Evolutionary conservation across 805 yeast genomes (phyloP), one percentile per base, ranked within the genome.

Genomic region (Pichia membranifaciens): DNA sequence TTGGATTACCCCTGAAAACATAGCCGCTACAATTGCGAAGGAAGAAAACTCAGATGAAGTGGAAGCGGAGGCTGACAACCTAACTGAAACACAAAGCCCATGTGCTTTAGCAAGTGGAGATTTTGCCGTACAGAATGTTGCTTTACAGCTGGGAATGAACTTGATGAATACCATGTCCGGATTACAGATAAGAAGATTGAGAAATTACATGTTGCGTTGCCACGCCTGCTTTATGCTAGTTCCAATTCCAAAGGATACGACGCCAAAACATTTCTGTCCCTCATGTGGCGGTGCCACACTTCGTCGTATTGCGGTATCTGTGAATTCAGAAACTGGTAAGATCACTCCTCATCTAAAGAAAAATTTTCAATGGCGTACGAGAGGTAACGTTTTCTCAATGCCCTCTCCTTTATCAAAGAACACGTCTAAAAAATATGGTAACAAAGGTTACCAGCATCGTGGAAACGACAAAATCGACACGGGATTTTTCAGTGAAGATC

Each of bases 101-200:
- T 93, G 84, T 17, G 99, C 97, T 2, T 68, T 93, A 43, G 83
- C 96, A 0, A 85, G 97, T 0, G 96, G 96, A 23, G 99, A 93
- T 78, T 93, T 91, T 69, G 98, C 99, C 2, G 87, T 91, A 59
- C 99, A 93, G 66, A 93, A 93, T 66, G 96, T 90, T 15, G 78
- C 96, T 1, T 73, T 93, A 69, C 98, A 91, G 65, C 75, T 93
- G 57, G 96, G 96, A 5, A 66, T 93, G 49, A 84, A 87, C 54
- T 72, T 91, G 55, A 84, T 93, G 81, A 90, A 90, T 65, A 73
- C 86, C 21, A 75, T 79, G 69, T 79, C 90, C 1, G 99, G 99
- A 18, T 71, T 82, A 53, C 88, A 83, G 58, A 90, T 93, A 66
- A 84, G 79, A 55, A 79, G 87, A 62, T 84, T 93, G 31, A 77